Evolutionary conservation across 2,329 filamentous ascomycete genomes (phyloP), one percentile per base, ranked within the genome.

Genomic region (Fusarium newnesense): DNA sequence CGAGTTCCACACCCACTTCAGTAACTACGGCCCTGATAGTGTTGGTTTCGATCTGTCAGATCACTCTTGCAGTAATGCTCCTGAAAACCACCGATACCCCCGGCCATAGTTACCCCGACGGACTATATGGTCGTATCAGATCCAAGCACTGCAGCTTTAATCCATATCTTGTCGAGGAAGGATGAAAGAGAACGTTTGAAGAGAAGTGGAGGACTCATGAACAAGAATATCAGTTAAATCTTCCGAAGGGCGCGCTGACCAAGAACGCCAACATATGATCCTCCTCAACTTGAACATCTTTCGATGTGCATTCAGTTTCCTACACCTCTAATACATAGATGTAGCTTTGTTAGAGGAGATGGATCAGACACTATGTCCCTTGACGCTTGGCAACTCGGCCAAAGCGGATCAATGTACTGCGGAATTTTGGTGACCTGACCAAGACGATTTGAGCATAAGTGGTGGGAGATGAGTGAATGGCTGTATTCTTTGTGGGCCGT

Each of bases 31-130:
- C 46, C 19, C 64, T 57, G 61, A 75, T 71, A 67, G 68, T 64
- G 70, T 67, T 46, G 50, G 50, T 75, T 70, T 67, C 30, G 56
- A 64, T 57, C 68, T 68, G 37, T 77, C 74, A 75, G 71, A 71
- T 66, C 74, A 77, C 65, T 60, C 67, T 54, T 52, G 52, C 46
- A 52, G 34, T 28, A 37, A 40, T 47, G 28, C 26, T 44, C n/a
- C 49, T 49, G 28, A 24, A 26, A 39, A 32, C 21, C 34, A 28
- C 24, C 11, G 21, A n/a, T 40, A 16, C 16, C 34, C n/a, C 24
- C 26, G 11, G 34, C 19, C 34, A 54, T 24, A 40, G 34, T n/a
- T 54, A 28, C 34, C 34, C 21, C 24, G 40, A 36, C 36, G 59
- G 52, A 37, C 46, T 36, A 40, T n/a, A 43, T 46, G 47, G 43